Conservation (phyloP, 768 basidiomycete species). For the Mycena rebaudengoi region DNA sequence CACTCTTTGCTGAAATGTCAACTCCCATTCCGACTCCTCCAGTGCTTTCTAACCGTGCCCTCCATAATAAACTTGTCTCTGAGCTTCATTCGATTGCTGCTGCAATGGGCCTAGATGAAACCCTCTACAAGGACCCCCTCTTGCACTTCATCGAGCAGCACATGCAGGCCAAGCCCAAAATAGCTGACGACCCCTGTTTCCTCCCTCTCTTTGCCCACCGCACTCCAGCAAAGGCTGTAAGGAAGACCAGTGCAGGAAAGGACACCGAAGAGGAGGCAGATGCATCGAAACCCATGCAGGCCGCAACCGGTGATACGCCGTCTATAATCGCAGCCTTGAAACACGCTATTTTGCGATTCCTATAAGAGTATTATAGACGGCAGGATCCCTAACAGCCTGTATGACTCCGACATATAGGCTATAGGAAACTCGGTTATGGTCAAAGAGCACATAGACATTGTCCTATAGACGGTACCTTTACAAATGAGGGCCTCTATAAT, state of each 20-base stretch:
- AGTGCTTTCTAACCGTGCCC: background rate
- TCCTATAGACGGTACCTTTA: no score
- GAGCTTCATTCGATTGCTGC: background rate
- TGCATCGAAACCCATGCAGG: background rate
- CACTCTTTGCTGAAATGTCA: no score
- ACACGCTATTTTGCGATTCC: no score
- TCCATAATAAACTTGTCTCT: background rate
- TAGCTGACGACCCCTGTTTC: background rate
- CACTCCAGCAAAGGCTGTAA: background rate
- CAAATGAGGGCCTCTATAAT: no score
- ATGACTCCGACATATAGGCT: no score
- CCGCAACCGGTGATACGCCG: background rate
- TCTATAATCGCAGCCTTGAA: no score
- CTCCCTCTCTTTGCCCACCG: background rate
- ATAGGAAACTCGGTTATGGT: no score
- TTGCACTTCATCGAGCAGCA: background rate
- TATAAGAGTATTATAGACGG: no score
- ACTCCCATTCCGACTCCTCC: no score
- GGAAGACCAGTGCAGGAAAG: constrained; percentile 1
- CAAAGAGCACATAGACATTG: no score
- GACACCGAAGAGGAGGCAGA: background rate
- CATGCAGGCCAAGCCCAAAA: background rate
- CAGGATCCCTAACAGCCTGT: no score
- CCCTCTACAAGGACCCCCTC: background rate
- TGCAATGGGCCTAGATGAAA: background rate